phyloP scores from a whole-genome alignment of 2,329 filamentous ascomycete genomes.

The Aureobasidium vineae region DNA sequence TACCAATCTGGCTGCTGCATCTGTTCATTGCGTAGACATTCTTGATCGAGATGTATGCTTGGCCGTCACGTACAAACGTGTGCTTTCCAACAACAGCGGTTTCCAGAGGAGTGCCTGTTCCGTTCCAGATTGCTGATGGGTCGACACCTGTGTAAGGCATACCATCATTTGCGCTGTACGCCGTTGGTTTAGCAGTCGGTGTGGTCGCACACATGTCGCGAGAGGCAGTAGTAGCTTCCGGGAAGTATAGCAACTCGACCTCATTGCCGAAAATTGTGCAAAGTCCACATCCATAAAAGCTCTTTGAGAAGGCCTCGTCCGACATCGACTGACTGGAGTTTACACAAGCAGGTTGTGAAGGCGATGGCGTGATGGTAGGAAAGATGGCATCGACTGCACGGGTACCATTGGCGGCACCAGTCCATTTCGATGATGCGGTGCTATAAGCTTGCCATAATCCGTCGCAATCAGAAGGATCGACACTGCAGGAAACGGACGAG shows the following conservation, averaged over 20 bases:
- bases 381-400: constrained; percentile 1
- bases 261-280: constrained; percentile 37
- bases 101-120: background rate
- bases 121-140: constrained; percentile 29
- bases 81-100: constrained; percentile 31
- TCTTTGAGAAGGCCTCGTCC: constrained; percentile 25
- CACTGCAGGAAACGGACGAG: constrained; percentile 32
- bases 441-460: constrained; percentile 34
- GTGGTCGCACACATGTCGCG: constrained; percentile 36
- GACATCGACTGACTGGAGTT: constrained; percentile 29
- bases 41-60: constrained; percentile 36
- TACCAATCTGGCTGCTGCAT: constrained; percentile 32
- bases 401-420: constrained; percentile 23
- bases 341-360: constrained; percentile 32
- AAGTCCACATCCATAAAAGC: constrained; percentile 34
- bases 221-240: constrained; percentile 31
- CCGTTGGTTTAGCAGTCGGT: constrained; percentile 32
- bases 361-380: constrained; percentile 29
- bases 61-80: constrained; percentile 33
- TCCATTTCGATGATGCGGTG: constrained; percentile 28
- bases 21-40: constrained; percentile 34
- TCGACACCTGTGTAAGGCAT: constrained; percentile 33
- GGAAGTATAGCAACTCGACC: constrained; percentile 37
- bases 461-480: constrained; percentile 35
- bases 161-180: constrained; percentile 31